A percentile compares a stretch with the other conserved stretches of the same genome.
Evolutionary conservation across 2,329 filamentous ascomycete genomes (phyloP).

Genomic region (Chaetomium strumarium): DNA sequence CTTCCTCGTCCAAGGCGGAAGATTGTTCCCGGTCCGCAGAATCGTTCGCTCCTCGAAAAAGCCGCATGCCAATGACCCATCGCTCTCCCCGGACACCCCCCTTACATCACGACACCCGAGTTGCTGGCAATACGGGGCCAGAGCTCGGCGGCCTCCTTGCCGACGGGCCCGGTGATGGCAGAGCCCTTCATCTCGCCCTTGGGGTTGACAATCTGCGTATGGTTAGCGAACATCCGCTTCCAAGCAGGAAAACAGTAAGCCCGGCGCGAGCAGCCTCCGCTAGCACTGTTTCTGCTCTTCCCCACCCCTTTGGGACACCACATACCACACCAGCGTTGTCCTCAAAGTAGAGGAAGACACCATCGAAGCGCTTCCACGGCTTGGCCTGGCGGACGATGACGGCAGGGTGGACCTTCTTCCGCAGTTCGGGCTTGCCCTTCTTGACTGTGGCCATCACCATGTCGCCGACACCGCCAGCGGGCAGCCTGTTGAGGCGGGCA

Average conservation of each 20-base stretch:
- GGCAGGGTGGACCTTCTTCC: slow-evolving; percentile 99
- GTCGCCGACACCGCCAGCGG: slow-evolving; percentile 95
- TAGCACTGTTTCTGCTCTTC: background rate
- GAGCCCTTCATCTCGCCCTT: slow-evolving; percentile 99
- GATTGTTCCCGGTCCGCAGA: slow-evolving; percentile 23
- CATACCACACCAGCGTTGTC: slow-evolving; percentile 98
- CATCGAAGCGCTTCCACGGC: slow-evolving; percentile 98
- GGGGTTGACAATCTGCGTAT: slow-evolving; percentile 88
- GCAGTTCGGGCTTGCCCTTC: slow-evolving; percentile 99
- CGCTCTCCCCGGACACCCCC: slow-evolving; percentile 27
- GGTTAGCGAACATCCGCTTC: slow-evolving; percentile 32
- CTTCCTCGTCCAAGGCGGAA: slow-evolving; percentile 22
- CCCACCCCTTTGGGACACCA: slow-evolving; percentile 29
- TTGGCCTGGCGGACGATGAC: slow-evolving; percentile 98
- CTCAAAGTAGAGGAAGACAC: slow-evolving; percentile 99
- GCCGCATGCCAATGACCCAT: slow-evolving; percentile 22
- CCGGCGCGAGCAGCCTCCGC: background rate
- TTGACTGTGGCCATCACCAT: slow-evolving; percentile 99
- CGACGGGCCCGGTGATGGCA: slow-evolving; percentile 97
- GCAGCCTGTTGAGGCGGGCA: slow-evolving; percentile 94
- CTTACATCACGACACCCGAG: slow-evolving; percentile 99
- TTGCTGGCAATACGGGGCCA: slow-evolving; percentile 99
- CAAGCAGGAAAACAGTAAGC: background rate
- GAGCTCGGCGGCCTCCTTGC: slow-evolving; percentile 99
- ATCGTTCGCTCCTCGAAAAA: slow-evolving; percentile 25